phyloP scores from a whole-genome alignment of 2,329 filamentous ascomycete genomes.

The Arthrobotrys megalospora region DNA sequence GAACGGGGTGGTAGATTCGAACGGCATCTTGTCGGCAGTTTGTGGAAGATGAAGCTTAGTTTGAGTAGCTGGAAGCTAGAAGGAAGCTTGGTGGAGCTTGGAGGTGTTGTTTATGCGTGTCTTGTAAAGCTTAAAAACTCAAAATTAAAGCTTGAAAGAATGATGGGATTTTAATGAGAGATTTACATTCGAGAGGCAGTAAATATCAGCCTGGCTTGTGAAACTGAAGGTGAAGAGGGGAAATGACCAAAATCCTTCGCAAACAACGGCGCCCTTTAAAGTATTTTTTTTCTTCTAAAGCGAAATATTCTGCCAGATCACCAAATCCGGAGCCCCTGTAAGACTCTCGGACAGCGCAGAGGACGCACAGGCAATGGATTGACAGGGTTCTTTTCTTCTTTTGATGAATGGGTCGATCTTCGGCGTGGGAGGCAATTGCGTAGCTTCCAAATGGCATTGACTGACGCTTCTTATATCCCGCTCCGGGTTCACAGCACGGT shows the following conservation, averaged over 20 bases:
- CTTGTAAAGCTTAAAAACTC: conserved; percentile 29
- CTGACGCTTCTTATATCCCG: conserved; percentile 44
- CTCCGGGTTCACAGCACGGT: conserved; percentile 16
- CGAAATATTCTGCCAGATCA: conserved; percentile 39
- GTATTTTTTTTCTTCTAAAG: background rate
- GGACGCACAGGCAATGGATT: conserved; percentile 37
- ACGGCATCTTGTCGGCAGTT: conserved; percentile 48
- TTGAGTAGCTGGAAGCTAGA: conserved; percentile 6
- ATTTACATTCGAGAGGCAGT: conserved; percentile 31
- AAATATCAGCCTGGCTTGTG: background rate
- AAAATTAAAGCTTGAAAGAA: conserved; percentile 26
- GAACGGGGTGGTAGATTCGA: conserved; percentile 55
- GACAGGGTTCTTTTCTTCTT: conserved; percentile 43
- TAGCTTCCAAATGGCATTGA: conserved; percentile 39
- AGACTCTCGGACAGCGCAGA: conserved; percentile 31
- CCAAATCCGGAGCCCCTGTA: conserved; percentile 25
- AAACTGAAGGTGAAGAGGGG: background rate
- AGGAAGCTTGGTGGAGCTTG: conserved; percentile 24
- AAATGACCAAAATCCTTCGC: conserved; percentile 24
- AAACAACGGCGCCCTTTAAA: conserved; percentile 29
- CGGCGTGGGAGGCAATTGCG: conserved; percentile 45
- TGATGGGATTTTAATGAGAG: conserved; percentile 28
- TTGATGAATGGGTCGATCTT: conserved; percentile 37
- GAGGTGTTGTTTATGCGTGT: conserved; percentile 22
- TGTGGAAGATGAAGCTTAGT: background rate